Percentiles rank a stretch among this genome's conserved stretches.
Conservation (phyloP, 1,284 basidiomycete species). For the Marasmius sp. region DNA sequence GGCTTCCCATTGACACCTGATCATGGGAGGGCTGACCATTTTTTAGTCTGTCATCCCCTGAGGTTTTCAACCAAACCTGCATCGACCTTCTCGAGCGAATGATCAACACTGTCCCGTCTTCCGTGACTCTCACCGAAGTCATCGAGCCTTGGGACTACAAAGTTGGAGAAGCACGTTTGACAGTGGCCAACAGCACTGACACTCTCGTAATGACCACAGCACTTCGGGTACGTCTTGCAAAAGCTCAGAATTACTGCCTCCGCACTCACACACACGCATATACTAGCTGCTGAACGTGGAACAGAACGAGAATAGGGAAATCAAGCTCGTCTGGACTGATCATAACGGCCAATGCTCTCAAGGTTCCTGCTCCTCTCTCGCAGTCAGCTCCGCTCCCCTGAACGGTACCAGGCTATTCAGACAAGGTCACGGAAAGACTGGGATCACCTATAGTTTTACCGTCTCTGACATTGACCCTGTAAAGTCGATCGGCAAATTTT, state of each 20-base stretch:
- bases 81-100: conserved; percentile 10
- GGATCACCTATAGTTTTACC: neutral
- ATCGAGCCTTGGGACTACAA: conserved; percentile 1
- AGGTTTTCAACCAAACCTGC: conserved; percentile 10
- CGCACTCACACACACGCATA: neutral
- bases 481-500: neutral
- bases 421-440: neutral
- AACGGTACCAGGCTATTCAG: neutral
- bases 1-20: neutral
- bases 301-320: neutral
- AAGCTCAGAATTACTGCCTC: too few relatives aligned
- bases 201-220: neutral
- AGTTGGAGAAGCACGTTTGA: neutral
- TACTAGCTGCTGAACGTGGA: neutral
- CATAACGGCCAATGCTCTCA: neutral
- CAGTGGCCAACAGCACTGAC: neutral
- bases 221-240: neutral
- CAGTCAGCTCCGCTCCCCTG: neutral
- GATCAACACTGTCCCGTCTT: conserved; percentile 17
- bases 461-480: neutral
- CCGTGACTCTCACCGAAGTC: conserved; percentile 2
- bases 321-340: neutral
- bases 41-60: neutral
- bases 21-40: neutral
- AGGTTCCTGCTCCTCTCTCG: neutral